These are phyloP conservation scores for Erythrophleum fordii DNA, from an alignment of 306 rosid genomes.

Conservation along the genomic window DNA sequence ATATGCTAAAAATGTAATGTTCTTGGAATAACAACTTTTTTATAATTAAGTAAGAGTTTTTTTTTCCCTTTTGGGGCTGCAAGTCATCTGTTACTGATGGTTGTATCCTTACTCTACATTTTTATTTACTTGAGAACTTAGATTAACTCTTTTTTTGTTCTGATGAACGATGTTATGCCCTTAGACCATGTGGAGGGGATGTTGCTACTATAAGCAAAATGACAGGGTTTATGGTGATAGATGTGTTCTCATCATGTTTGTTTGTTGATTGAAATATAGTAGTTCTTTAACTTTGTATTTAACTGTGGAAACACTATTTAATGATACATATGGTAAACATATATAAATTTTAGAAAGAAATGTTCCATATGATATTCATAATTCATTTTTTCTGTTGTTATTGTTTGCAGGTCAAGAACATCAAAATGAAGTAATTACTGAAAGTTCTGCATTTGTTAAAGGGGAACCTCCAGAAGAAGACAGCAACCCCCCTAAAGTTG, in stretches of 20 bases:
- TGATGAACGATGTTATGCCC: background rate
- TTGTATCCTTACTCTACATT: background rate
- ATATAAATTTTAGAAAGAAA: background rate
- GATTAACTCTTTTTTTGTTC: background rate
- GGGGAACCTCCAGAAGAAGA: conserved; percentile 62
- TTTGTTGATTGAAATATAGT: background rate
- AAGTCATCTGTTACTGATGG: background rate
- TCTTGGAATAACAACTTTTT: background rate
- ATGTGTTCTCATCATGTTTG: background rate
- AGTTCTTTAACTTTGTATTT: background rate
- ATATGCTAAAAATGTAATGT: background rate
- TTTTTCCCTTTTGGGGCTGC: background rate
- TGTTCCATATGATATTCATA: background rate
- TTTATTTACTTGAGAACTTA: background rate
- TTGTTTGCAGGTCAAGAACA: conserved; percentile 56
- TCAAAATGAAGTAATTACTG: conserved; percentile 64
- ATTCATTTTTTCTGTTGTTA: background rate
- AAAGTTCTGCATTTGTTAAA: conserved; percentile 64
- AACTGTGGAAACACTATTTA: background rate
- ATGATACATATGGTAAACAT: background rate
- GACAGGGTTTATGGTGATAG: background rate
- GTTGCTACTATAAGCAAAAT: background rate
- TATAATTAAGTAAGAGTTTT: background rate
- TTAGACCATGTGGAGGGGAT: background rate
- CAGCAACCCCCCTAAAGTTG: conserved; percentile 74